phyloP scores from a whole-genome alignment of 305 asterid species.

The Withania somnifera region DNA sequence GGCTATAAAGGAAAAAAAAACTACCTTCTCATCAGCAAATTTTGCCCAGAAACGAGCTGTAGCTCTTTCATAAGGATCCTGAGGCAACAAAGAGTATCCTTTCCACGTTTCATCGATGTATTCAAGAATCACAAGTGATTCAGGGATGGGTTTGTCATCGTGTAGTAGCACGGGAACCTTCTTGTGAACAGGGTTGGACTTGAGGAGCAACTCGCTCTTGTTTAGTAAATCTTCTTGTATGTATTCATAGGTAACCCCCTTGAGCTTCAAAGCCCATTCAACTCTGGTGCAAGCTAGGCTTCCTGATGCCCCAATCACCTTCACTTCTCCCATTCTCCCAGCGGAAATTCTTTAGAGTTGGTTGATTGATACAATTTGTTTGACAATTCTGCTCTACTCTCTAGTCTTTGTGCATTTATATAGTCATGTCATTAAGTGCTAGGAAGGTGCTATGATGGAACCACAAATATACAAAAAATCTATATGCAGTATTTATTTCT shows the following conservation, averaged over 20 bases:
- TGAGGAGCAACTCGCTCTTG: slow-evolving; percentile 18
- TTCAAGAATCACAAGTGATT: slow-evolving; percentile 20
- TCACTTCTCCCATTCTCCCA: slow-evolving; percentile 5
- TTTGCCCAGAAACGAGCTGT: slow-evolving; percentile 18
- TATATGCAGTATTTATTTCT: too few species aligned
- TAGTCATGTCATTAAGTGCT: background rate
- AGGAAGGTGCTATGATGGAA: background rate
- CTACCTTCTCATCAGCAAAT: slow-evolving; percentile 16
- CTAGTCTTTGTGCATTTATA: background rate
- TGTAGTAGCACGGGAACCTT: slow-evolving; percentile 15
- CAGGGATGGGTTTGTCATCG: slow-evolving; percentile 5
- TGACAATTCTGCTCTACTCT: background rate
- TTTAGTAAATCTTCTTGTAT: slow-evolving; percentile 8
- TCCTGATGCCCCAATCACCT: slow-evolving; percentile 12
- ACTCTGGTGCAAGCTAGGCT: slow-evolving; percentile 12
- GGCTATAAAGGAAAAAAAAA: background rate
- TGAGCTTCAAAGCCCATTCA: slow-evolving; percentile 17
- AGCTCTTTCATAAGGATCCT: slow-evolving; percentile 16
- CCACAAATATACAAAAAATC: background rate
- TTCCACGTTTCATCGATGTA: slow-evolving; percentile 21
- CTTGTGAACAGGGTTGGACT: slow-evolving; percentile 15
- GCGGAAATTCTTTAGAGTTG: background rate
- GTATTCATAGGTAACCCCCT: slow-evolving; percentile 7
- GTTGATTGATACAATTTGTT: background rate
- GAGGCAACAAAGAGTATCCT: slow-evolving; percentile 6